phyloP scores from a whole-genome alignment of 2,329 filamentous ascomycete species.

The Parastagonospora avenae region DNA sequence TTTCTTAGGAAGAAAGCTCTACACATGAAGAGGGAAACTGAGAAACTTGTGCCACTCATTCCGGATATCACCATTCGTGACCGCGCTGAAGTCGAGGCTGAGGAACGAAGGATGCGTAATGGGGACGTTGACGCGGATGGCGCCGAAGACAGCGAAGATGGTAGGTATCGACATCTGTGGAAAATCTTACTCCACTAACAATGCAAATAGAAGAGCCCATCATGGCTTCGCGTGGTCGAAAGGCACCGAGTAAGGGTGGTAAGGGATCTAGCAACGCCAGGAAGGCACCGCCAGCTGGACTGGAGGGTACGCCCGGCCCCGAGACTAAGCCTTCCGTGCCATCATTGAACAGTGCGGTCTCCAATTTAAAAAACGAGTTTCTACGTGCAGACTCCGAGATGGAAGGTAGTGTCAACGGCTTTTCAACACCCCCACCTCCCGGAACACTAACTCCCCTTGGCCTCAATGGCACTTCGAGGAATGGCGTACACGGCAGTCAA shows the following conservation, averaged over 20 bases:
- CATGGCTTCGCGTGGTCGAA: conserved; percentile 94
- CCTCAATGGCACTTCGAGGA: conserved; percentile 68
- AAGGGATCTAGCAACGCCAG: conserved; percentile 68
- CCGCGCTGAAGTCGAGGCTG: conserved; percentile 84
- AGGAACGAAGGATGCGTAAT: conserved; percentile 76
- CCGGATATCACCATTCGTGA: conserved; percentile 90
- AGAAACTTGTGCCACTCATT: conserved; percentile 93
- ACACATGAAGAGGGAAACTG: conserved; percentile 95
- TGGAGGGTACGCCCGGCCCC: conserved; percentile 77
- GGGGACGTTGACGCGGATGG: conserved; percentile 81
- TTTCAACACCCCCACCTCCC: conserved; percentile 75
- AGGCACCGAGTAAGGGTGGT: conserved; percentile 77
- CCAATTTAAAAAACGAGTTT: conserved; percentile 58
- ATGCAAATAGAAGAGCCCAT: conserved; percentile 71
- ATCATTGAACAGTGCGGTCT: conserved; percentile 54
- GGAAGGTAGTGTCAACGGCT: conserved; percentile 81
- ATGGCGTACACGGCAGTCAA: conserved; percentile 68
- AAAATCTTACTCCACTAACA: conserved; percentile 1
- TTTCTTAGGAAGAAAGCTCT: conserved; percentile 90
- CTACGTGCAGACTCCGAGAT: conserved; percentile 75
- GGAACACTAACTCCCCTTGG: conserved; percentile 79
- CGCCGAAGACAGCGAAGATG: conserved; percentile 89
- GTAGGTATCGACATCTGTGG: conserved; percentile 27
- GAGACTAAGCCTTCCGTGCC: conserved; percentile 77
- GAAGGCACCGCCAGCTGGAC: conserved; percentile 73